phyloP scores from a whole-genome alignment of 805 yeast species.

The Metschnikowia baotianmanensis region DNA sequence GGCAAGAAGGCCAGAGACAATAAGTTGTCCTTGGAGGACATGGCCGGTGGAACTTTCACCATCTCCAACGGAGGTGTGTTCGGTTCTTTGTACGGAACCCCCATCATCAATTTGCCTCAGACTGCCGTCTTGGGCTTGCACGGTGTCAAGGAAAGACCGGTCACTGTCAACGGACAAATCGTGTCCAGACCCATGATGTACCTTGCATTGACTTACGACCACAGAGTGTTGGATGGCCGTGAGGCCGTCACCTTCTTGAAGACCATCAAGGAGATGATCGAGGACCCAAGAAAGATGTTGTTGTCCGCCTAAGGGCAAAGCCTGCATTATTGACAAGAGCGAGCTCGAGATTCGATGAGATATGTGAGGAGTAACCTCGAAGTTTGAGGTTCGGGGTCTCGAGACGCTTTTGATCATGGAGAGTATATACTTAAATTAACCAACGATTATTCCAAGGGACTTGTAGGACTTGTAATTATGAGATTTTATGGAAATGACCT shows the following conservation, averaged over 20 bases:
- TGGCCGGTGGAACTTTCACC: slow-evolving; percentile 99
- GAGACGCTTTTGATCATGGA: too few species aligned
- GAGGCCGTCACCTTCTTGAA: slow-evolving; percentile 97
- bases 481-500: too few species aligned
- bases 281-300: slow-evolving; percentile 98
- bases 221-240: slow-evolving; percentile 96
- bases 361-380: too few species aligned
- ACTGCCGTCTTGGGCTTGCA: slow-evolving; percentile 97
- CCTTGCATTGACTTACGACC: slow-evolving; percentile 96
- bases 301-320: slow-evolving; percentile 23
- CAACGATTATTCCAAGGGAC: too few species aligned
- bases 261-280: slow-evolving; percentile 94
- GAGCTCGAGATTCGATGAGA: neutral
- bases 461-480: too few species aligned
- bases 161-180: slow-evolving; percentile 91
- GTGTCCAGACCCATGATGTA: slow-evolving; percentile 99
- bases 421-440: too few species aligned
- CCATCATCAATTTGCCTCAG: slow-evolving; percentile 97
- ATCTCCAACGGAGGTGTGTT: slow-evolving; percentile 99
- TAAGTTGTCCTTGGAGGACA: slow-evolving; percentile 93
- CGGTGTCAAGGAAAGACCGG: slow-evolving; percentile 97
- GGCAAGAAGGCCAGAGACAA: slow-evolving; percentile 96
- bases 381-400: too few species aligned
- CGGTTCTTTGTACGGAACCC: slow-evolving; percentile 97
- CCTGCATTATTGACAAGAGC: slow-evolving; percentile 6